Evolutionary conservation across 2,329 filamentous ascomycete species (phyloP), one percentile per base, ranked within the genome.

Genomic region (Colletotrichum sp.): DNA sequence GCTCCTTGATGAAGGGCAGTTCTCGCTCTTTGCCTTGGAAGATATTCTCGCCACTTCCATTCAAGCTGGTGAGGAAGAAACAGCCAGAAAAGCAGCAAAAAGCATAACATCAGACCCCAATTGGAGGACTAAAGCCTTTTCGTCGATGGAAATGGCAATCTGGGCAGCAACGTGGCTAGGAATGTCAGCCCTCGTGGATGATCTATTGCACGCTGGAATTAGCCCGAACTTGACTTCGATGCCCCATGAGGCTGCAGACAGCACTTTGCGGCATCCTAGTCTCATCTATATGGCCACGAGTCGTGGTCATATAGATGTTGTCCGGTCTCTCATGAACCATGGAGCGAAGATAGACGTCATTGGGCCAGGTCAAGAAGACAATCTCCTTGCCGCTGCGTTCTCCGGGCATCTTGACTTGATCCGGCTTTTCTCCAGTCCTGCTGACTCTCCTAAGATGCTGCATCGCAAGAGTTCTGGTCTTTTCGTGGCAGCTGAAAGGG

Each of bases 401-500:
- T 52, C 44, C 44, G 44, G 44, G 6, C 44, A 52, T 52, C 44
- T 52, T 2, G 44, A 52, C 10, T 52, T 21, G 44, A 52, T 52
- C 44, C n/a, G 44, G n/a, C 44, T 52, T 21, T 52, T 52, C 44
- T 52, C 0, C 44, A 52, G 6, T 13, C 12, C 44, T 7, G 0
- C 4, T 21, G 44, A 0, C 4, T 52, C 44, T 2, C 2, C n/a
- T 52, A 21, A 2, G 2, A 13, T 2, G 2, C 44, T 2, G 10
- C 44, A 21, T 1, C 44, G 0, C n/a, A 52, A 21, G 5, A 21
- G 6, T 52, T 21, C n/a, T 13, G 2, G 44, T 52, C 44, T 21
- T 52, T 52, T 52, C n/a, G n/a, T 52, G n/a, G 44, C 44, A 52
- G 44, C 44, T 0, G 44, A 52, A 52, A 52, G 44, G n/a, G 44